Base-by-base conservation (phyloP, 1,284 basidiomycete species). In the Earliella scabrosa region DNA sequence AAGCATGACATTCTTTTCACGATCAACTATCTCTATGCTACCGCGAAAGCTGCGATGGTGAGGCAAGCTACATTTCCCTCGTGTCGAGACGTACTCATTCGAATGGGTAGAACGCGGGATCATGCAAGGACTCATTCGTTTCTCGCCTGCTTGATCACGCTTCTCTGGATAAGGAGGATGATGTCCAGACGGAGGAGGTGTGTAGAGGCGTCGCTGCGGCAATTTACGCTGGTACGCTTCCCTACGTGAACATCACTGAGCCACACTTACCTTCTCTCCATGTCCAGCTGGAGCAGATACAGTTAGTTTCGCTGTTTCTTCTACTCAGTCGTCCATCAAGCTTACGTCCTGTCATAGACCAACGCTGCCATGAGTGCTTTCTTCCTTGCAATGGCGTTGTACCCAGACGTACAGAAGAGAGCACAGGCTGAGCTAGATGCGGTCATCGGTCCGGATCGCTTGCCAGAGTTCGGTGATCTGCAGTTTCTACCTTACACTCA, bases 371-470 rank as follows among this genome's bases (percentile, higher is more conserved):
- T 54, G 3, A 40, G 29, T 4, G 41, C 57, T 1, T 70, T 71
- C 50, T 52, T 74, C 36, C 50, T 73, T 13, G 64, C 66, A 1
- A 67, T 72, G 68, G 56, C 68, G 1, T 52, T 66, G 16, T 54
- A 68, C 39, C 72, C 71, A 4, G 64, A 67, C 2, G 58, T 70
- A 8, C 69, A 69, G 45, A 52, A 52, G 21, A 64, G 63, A 23
- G 72, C 70, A 2, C 71, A 71, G 39, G 60, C 47, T 20, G 71
- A 75, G 48, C 48, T 75, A n/a, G 71, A 75, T 43, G 29, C 39
- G 7, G 64, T 71, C 4, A 51, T 72, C 24, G 70, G 71, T 4
- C 27, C 35, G 2, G 56, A 64, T 2, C 58, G 70, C n/a, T 49
- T 74, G 2, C 74, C 74, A 0, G 60, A 56, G 7, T 67, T 73